Percentiles rank a stretch among this genome's conserved stretches.
Conservation (phyloP, 2,329 filamentous ascomycete genomes). For the Exophiala dermatitidis region DNA sequence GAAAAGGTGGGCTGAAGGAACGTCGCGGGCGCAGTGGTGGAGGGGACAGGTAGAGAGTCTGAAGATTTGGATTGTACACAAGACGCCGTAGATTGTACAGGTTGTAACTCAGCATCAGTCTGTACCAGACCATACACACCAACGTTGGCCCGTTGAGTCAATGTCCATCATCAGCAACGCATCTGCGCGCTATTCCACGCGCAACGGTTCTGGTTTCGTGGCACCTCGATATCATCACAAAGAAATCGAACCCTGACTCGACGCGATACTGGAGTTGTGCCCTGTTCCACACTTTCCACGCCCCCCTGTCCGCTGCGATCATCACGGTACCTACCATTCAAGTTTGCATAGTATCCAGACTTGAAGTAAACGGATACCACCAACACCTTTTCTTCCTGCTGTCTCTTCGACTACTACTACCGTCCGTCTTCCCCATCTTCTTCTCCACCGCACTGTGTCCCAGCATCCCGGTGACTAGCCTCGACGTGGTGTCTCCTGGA, state of each 20-base stretch:
- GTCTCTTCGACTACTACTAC: background rate
- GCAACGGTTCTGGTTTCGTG: background rate
- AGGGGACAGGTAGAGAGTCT: background rate
- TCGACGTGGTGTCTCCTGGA: background rate
- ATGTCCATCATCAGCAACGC: too few relatives aligned
- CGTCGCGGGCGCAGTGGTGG: background rate
- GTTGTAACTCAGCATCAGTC: too few relatives aligned
- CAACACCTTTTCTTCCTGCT: background rate
- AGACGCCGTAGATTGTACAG: too few relatives aligned
- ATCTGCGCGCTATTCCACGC: too few relatives aligned
- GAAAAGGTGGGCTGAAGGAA: background rate
- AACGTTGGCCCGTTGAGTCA: too few relatives aligned
- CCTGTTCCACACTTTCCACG: background rate
- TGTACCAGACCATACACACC: too few relatives aligned
- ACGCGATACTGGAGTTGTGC: background rate
- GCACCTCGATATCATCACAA: background rate
- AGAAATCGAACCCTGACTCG: background rate
- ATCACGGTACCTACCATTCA: background rate
- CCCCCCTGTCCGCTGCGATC: background rate
- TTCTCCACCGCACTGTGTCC: background rate
- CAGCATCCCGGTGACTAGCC: background rate
- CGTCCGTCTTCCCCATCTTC: background rate
- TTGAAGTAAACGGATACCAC: background rate
- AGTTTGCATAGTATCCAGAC: too few relatives aligned
- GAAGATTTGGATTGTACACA: too few relatives aligned